Evolutionary conservation across 2,329 filamentous ascomycete species (phyloP).

Genomic region (Orbilia brochopaga): DNA sequence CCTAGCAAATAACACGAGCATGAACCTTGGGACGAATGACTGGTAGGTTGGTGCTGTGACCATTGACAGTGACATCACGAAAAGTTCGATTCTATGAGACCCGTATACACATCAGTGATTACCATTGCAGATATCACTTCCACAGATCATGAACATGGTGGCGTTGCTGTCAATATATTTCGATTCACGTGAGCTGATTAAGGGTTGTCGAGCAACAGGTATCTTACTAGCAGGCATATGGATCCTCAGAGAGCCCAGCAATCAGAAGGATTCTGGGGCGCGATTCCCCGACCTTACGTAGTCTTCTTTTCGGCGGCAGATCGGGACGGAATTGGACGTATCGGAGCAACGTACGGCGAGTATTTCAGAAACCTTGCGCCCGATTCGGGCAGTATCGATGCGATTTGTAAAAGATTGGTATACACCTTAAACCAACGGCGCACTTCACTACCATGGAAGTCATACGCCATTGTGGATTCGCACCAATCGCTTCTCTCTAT

Average conservation of each 20-base stretch:
- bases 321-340: conserved; percentile 9
- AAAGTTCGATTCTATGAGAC: too few species aligned
- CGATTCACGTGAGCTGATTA: too few species aligned
- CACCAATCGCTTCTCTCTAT: background rate
- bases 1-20: conserved; percentile 7
- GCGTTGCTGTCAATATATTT: too few species aligned
- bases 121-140: too few species aligned
- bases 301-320: conserved; percentile 18
- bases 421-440: conserved; percentile 5
- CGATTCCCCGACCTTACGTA: conserved; percentile 1
- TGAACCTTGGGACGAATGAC: background rate
- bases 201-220: too few species aligned
- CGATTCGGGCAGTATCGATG: background rate
- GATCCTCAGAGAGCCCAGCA: background rate
- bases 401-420: background rate
- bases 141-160: too few species aligned
- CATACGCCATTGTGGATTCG: conserved; percentile 16
- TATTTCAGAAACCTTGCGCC: background rate
- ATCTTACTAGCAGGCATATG: too few species aligned
- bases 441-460: conserved; percentile 12
- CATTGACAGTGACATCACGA: too few species aligned
- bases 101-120: too few species aligned
- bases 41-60: background rate
- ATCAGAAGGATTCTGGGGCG: background rate
- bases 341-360: conserved; percentile 3